These are phyloP conservation scores for Vachellia pachyceras DNA, from an alignment of 306 rosid species.

Conservation along the genomic window DNA sequence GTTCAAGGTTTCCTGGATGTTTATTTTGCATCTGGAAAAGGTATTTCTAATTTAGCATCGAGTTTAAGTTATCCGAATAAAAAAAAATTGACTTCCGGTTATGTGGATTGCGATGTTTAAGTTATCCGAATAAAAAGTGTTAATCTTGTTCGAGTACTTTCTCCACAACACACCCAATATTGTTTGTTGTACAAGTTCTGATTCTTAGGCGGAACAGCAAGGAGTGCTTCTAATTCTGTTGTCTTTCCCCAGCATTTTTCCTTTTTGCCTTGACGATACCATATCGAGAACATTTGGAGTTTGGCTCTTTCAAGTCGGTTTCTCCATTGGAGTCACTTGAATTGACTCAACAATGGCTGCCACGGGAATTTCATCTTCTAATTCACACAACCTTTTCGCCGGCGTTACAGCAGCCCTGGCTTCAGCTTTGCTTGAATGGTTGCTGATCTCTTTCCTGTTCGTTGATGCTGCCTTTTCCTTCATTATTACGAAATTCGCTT, in stretches of 20 bases:
- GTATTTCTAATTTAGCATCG: conserved; percentile 26
- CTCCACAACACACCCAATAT: background rate
- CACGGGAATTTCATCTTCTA: conserved; percentile 46
- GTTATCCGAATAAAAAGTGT: too few relatives aligned
- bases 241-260: conserved; percentile 34
- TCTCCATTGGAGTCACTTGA: conserved; percentile 38
- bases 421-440: conserved; percentile 83
- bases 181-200: conserved; percentile 19
- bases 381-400: conserved; percentile 30
- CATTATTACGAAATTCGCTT: conserved; percentile 72
- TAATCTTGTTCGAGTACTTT: conserved; percentile 28
- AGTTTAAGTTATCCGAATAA: background rate
- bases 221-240: conserved; percentile 30
- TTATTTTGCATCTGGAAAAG: background rate
- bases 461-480: conserved; percentile 67
- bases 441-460: conserved; percentile 72
- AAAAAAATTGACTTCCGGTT: background rate
- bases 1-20: conserved; percentile 12
- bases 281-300: conserved; percentile 40
- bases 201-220: conserved; percentile 26
- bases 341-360: conserved; percentile 48
- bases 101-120: conserved; percentile 37
- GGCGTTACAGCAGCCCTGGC: conserved; percentile 49
- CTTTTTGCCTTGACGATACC: conserved; percentile 49
- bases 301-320: conserved; percentile 43